A percentile compares a stretch with the other conserved stretches of the same genome.
phyloP scores from a whole-genome alignment of 208 protist genomes.

The Eutreptiella sp. region DNA sequence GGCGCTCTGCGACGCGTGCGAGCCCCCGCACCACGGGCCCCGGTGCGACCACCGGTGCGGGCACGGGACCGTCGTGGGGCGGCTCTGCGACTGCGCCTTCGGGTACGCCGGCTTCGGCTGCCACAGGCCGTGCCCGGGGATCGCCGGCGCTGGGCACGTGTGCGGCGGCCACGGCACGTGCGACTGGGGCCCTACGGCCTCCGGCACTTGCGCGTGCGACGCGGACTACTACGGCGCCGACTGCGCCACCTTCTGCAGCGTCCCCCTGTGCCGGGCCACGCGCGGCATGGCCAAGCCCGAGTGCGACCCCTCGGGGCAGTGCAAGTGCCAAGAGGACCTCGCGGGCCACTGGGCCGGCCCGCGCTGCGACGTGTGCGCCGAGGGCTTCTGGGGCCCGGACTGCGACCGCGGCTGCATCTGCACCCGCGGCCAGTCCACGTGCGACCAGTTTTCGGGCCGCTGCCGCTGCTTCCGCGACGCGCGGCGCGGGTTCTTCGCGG shows the following conservation, averaged over 20 bases:
- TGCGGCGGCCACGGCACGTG: neutral
- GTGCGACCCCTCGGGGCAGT: too few relatives aligned
- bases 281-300: too few relatives aligned
- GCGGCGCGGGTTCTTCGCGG: too few relatives aligned
- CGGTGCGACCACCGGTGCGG: constrained; percentile 7
- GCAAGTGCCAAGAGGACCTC: too few relatives aligned
- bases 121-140: neutral
- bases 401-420: constrained; percentile 1
- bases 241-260: too few relatives aligned
- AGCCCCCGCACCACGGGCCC: neutral
- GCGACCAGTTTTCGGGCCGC: constrained; percentile 7
- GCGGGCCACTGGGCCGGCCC: too few relatives aligned
- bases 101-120: constrained; percentile 2
- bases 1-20: constrained; percentile 25
- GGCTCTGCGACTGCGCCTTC: constrained; percentile 1
- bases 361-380: constrained; percentile 5
- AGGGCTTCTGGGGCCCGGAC: constrained; percentile 8
- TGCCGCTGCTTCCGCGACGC: constrained; percentile 5
- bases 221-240: constrained; percentile 1
- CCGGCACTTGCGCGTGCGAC: constrained; percentile 4
- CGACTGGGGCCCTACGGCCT: neutral
- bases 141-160: too few relatives aligned
- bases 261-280: too few relatives aligned
- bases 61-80: constrained; percentile 9
- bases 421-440: neutral